Base-by-base conservation (phyloP, 2,329 filamentous ascomycete species). In the Aureobasidium sp. region DNA sequence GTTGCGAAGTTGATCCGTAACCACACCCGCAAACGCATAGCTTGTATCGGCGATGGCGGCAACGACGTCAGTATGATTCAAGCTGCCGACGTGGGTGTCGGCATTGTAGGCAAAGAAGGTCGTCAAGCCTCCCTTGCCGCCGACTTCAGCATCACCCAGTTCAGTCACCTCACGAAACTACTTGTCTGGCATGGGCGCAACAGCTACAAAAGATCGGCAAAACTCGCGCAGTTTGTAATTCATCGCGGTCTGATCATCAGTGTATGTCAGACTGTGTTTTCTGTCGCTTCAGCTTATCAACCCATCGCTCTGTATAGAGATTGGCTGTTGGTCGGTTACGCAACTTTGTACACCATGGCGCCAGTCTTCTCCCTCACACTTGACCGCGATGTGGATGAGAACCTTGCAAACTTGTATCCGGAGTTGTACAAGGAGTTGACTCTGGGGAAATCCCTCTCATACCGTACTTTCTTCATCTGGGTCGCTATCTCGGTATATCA, bases 21-120 rank as follows among this genome's bases (percentile, higher is more conserved):
- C 54, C 87, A 90, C 74, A 99, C 94, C 21, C 91, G 90, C 74
- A 97, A 97, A 74, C 88, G 95, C 15, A 89, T 97, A 17, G 96
- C 92, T 75, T 97, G 94, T 71, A 99, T 99, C 66, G 94, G 94
- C 38, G 94, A 99, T 70, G 94, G 94, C 65, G 94, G 95, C 67
- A 99, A 99, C 74, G 95, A 99, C 72, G 94, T 99, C 5, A 93
- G 88, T 66, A 99, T 99, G 94, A 99, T 99, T 67, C 94, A 97
- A 78, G 93, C 94, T 8, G 94, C 95, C 0, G 94, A 99, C 69
- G 92, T 99, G 0, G 95, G 95, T 63, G 93, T 99, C 27, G 94
- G 94, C 63, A 99, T 99, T 64, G 94, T 97, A 0, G 94, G 94
- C 62, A 99, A 99, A 77, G 94, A 99, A 77, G 94, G 94, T 35